These are phyloP conservation scores for Trametes versicolor DNA, from an alignment of 1,284 basidiomycete genomes.

Conservation along the genomic window DNA sequence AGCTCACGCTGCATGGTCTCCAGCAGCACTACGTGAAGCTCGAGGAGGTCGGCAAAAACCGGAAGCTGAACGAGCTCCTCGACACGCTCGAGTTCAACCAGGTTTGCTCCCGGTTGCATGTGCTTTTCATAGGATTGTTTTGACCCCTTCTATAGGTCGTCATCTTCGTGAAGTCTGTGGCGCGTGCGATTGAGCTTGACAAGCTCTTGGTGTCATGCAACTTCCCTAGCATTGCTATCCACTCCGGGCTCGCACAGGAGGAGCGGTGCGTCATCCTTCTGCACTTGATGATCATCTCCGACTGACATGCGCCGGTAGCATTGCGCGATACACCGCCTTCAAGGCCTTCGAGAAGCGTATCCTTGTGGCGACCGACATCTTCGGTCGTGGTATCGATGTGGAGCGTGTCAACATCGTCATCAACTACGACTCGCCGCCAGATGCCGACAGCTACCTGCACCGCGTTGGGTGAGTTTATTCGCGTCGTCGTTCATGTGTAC, in stretches of 20 bases:
- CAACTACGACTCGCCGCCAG: slow-evolving; percentile 95
- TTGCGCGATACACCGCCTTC: slow-evolving; percentile 98
- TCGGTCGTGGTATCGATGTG: slow-evolving; percentile 97
- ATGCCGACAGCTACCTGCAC: slow-evolving; percentile 98
- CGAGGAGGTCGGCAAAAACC: slow-evolving; percentile 96
- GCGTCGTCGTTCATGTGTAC: not conserved
- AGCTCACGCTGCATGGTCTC: slow-evolving; percentile 97
- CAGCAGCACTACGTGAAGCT: slow-evolving; percentile 99
- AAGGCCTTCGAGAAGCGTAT: slow-evolving; percentile 99
- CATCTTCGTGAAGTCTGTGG: slow-evolving; percentile 99
- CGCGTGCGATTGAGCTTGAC: slow-evolving; percentile 96
- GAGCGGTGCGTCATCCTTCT: slow-evolving; percentile 77
- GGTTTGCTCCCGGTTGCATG: slow-evolving; percentile 51
- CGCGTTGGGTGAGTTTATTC: slow-evolving; percentile 80
- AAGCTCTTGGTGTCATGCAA: slow-evolving; percentile 97
- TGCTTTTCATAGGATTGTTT: too few species aligned
- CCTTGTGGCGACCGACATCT: slow-evolving; percentile 97
- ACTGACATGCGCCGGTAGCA: slow-evolving; percentile 58
- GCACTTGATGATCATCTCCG: slow-evolving; percentile 21
- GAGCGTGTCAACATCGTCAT: slow-evolving; percentile 98
- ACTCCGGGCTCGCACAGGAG: slow-evolving; percentile 93
- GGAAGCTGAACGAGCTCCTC: slow-evolving; percentile 96
- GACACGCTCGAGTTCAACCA: slow-evolving; percentile 99
- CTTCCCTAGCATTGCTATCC: slow-evolving; percentile 98
- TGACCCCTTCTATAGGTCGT: slow-evolving; percentile 76